Evolutionary conservation across 371 early-diverging fungal genomes (phyloP).

Genomic region (Mucor ambiguus): DNA sequence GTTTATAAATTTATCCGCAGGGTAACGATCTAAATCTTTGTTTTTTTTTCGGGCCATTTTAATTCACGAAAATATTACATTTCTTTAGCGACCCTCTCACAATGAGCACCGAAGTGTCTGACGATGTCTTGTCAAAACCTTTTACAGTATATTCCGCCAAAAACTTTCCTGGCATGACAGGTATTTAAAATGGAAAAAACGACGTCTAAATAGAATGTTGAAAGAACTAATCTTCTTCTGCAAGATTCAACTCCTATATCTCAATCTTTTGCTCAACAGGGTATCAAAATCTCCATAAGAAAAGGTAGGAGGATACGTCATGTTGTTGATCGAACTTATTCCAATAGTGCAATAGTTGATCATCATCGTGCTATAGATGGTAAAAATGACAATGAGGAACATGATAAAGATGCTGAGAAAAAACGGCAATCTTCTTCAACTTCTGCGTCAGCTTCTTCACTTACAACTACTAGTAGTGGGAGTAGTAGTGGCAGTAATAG

Average conservation of each 20-base stretch:
- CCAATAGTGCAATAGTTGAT: constrained; percentile 9
- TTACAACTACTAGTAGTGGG: neutral
- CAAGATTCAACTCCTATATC: constrained; percentile 65
- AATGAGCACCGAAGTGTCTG: constrained; percentile 31
- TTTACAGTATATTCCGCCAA: constrained; percentile 56
- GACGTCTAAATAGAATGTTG: neutral
- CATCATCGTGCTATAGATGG: neutral
- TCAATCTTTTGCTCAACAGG: constrained; percentile 69
- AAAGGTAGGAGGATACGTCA: constrained; percentile 39
- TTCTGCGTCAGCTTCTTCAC: neutral
- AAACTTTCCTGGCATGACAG: constrained; percentile 67
- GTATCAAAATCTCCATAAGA: constrained; percentile 68
- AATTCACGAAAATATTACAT: neutral
- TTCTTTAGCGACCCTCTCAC: constrained; percentile 39
- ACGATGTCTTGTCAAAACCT: constrained; percentile 37
- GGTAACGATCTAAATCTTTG: constrained; percentile 14
- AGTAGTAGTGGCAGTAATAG: neutral
- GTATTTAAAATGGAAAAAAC: constrained; percentile 27
- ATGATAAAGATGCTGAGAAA: neutral
- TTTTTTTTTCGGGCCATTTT: neutral
- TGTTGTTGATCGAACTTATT: constrained; percentile 13
- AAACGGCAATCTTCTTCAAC: neutral
- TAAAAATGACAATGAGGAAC: neutral
- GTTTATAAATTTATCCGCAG: constrained; percentile 37
- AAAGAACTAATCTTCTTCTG: neutral